Percentiles rank a stretch among this genome's conserved stretches.
Evolutionary conservation across 257 asterid species (phyloP).

Genomic region (Striga asiatica): DNA sequence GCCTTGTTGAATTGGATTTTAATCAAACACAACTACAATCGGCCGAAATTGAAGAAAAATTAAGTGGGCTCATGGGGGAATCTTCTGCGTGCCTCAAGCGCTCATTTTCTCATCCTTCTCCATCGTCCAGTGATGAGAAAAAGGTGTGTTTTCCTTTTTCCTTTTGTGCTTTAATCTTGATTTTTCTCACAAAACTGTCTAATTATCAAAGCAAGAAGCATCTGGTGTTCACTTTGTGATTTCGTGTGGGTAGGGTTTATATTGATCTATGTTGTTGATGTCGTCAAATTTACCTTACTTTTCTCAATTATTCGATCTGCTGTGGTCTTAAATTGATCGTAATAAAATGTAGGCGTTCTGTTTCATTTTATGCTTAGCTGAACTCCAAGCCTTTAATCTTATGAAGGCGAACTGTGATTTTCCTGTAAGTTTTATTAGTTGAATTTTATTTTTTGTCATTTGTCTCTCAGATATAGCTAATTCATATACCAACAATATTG

Average conservation of each 20-base stretch:
- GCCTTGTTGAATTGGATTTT: too few relatives aligned
- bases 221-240: background rate
- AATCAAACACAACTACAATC: background rate
- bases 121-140: slow-evolving; percentile 28
- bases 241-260: background rate
- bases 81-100: slow-evolving; percentile 48
- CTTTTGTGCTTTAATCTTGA: background rate
- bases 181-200: background rate
- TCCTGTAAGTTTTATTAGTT: background rate
- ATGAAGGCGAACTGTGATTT: background rate
- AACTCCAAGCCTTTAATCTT: background rate
- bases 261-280: background rate
- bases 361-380: background rate
- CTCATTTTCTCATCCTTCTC: slow-evolving; percentile 51
- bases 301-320: background rate
- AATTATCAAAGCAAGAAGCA: background rate
- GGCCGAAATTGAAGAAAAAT: background rate
- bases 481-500: too few relatives aligned
- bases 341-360: background rate
- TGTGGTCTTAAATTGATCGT: background rate
- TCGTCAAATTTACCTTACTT: background rate
- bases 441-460: background rate
- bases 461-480: too few relatives aligned
- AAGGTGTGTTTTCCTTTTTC: slow-evolving; percentile 25
- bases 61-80: slow-evolving; percentile 40